Conservation (phyloP, 225 moss, liverwort and hornwort species). For the Sphagnum tenellum region DNA sequence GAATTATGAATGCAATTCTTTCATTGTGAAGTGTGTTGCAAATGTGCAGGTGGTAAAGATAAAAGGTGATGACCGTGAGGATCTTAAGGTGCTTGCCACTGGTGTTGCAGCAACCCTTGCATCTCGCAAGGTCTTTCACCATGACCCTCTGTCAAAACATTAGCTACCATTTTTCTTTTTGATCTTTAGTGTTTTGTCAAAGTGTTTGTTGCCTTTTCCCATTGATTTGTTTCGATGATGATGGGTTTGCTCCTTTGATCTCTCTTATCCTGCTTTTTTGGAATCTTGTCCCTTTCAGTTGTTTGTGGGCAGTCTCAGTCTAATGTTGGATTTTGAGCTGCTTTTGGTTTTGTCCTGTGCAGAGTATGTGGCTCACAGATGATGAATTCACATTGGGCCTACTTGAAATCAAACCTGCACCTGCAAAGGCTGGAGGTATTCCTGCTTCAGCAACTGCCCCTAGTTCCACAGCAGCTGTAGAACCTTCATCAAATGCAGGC, state of each 20-base stretch:
- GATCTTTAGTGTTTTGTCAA: too few relatives aligned
- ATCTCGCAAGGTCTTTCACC: constrained; percentile 67
- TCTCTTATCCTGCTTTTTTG: too few relatives aligned
- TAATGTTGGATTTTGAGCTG: neutral
- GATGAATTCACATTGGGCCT: constrained; percentile 95
- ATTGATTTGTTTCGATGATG: too few relatives aligned
- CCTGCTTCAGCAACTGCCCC: constrained; percentile 36
- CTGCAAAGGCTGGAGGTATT: constrained; percentile 39
- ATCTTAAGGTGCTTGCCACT: constrained; percentile 94
- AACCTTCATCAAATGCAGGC: constrained; percentile 19
- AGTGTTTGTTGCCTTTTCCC: too few relatives aligned
- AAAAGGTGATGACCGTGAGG: constrained; percentile 90
- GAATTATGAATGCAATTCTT: neutral
- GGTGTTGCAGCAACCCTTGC: constrained; percentile 95
- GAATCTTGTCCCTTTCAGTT: too few relatives aligned
- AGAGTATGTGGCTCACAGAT: constrained; percentile 95
- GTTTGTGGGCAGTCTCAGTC: neutral
- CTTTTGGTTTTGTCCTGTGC: constrained; percentile 6
- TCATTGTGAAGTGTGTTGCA: too few relatives aligned
- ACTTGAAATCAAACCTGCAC: constrained; percentile 69
- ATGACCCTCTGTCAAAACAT: too few relatives aligned
- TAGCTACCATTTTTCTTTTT: too few relatives aligned
- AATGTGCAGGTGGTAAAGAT: constrained; percentile 77
- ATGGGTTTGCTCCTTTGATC: too few relatives aligned
- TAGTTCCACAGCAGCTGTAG: constrained; percentile 36